Base-by-base conservation (phyloP, 1,284 basidiomycete genomes). In the Irpex sp. region DNA sequence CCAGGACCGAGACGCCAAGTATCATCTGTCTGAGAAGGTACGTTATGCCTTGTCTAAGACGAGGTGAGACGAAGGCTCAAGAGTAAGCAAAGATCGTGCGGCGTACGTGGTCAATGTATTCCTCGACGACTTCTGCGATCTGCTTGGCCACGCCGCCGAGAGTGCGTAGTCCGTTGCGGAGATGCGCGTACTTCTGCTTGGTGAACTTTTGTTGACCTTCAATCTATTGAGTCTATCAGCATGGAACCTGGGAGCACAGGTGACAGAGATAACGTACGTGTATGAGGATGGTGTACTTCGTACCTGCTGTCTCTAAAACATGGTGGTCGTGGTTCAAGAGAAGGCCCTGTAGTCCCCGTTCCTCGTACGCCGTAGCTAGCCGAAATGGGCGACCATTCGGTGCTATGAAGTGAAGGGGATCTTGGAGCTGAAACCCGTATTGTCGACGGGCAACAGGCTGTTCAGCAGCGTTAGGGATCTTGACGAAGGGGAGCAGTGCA, bases 1-100 rank as follows among this genome's bases (percentile, higher is more conserved):
- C 35, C 56, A 37, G 58, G 55, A 3, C 64, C 61, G n/a, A 63
- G 46, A 1, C 56, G 55, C 56, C 61, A 62, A 1, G 9, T 13
- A 26, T 58, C 33, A 13, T 58, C 3, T 2, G 1, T 2, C 9
- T 51, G n/a, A 51, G 17, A 17, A 19, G 50, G 50, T 19, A n/a
- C 1, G 5, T 33, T 15, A 26, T 37, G 17, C 35, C 3, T 0
- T 26, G 19, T 11, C 21, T 36, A 50, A n/a, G 21, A 9, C 15
- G 8, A 33, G 43, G 33, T 57, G 33, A 35, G 55, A 57, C 21
- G 11, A 39, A 26, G 11, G 43, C 8, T 31, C 11, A 58, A n/a
- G 19, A 19, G 43, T 13, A 58, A 57, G 21, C 13, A 9, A 35
- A 15, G 26, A 11, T 57, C 11, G n/a, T 51, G 50, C 26, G 53